Base-by-base conservation (phyloP, 1,284 basidiomycete species). In the Tilletiopsis washingtonensis region DNA sequence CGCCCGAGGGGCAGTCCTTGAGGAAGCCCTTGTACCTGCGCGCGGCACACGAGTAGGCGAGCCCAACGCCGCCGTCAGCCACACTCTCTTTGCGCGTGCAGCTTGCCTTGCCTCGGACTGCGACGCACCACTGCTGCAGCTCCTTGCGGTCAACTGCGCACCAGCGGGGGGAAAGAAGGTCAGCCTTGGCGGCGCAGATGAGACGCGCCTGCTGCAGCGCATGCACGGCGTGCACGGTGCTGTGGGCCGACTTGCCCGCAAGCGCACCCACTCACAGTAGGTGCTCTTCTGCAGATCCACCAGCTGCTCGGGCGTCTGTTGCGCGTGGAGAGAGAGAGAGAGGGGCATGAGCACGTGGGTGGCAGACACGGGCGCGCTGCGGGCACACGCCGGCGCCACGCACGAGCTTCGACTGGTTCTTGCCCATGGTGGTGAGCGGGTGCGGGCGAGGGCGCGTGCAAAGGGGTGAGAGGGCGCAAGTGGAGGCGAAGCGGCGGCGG, bases 1-100 rank as follows among this genome's bases (percentile, higher is more conserved):
- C 86, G 40, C 94, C 94, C 4, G 89, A 88, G 0, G 94, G 94
- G 75, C 94, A 99, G 77, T 99, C 94, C 77, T 93, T 97, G 72
- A 93, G 82, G 78, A 97, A 98, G 43, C 93, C 93, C 76, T 97
- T 97, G 81, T 97, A 94, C 45, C 48, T 46, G 24, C 20, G 36
- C 14, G 50, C 11, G 51, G 34, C 34, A 59, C n/a, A n/a, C 9
- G 29, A 34, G 9, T n/a, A 34, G 29, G 29, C n/a, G 9, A 34
- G 29, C 9, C n/a, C 29, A 9, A n/a, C 9, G 29, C 29, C 29
- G 9, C 9, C 9, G 9, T 34, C 29, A n/a, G 9, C 29, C 9
- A 9, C 9, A 34, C 9, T 34, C 29, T 9, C 9, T 34, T 34
- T 34, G n/a, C n/a, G n/a, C n/a, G n/a, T n/a, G n/a, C n/a, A n/a